Conservation (phyloP, 805 yeast genomes). For the Sungouiozyma ichnusensis region DNA sequence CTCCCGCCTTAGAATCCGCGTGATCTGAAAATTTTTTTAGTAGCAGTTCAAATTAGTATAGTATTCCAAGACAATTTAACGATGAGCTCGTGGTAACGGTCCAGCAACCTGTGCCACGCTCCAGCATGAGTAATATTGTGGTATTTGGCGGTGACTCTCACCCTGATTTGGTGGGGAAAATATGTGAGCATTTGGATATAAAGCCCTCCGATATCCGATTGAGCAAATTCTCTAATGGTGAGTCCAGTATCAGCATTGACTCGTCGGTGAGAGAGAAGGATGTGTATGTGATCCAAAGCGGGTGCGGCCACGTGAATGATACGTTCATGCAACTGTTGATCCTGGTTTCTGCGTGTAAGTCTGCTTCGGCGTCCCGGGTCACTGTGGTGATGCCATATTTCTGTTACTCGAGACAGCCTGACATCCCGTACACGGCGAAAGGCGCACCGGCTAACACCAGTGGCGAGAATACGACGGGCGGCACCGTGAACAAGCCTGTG, state of each 20-base stretch:
- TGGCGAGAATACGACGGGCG: neutral
- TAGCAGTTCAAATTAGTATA: too few species aligned
- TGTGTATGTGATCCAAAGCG: conserved; percentile 79
- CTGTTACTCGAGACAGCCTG: conserved; percentile 95
- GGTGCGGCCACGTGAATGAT: conserved; percentile 84
- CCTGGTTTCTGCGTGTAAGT: conserved; percentile 84
- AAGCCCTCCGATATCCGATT: conserved; percentile 57
- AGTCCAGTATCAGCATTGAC: conserved; percentile 73
- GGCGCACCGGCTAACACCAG: conserved; percentile 50
- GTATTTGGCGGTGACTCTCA: conserved; percentile 89
- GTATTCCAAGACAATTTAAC: neutral
- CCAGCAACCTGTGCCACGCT: too few species aligned
- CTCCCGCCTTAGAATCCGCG: neutral
- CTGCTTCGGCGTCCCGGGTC: conserved; percentile 79
- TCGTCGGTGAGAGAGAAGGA: conserved; percentile 95
- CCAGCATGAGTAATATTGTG: conserved; percentile 36
- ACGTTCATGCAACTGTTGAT: conserved; percentile 73
- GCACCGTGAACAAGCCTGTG: neutral
- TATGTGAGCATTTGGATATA: conserved; percentile 69
- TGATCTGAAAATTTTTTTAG: neutral
- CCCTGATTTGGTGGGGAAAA: conserved; percentile 61
- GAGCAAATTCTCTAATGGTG: conserved; percentile 79
- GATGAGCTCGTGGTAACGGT: too few species aligned
- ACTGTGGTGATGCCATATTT: conserved; percentile 89
- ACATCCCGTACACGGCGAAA: conserved; percentile 67